Percentiles rank a stretch among this genome's conserved stretches.
Conservation (phyloP, 1,284 basidiomycete genomes). For the Cystobasidium pallidum region DNA sequence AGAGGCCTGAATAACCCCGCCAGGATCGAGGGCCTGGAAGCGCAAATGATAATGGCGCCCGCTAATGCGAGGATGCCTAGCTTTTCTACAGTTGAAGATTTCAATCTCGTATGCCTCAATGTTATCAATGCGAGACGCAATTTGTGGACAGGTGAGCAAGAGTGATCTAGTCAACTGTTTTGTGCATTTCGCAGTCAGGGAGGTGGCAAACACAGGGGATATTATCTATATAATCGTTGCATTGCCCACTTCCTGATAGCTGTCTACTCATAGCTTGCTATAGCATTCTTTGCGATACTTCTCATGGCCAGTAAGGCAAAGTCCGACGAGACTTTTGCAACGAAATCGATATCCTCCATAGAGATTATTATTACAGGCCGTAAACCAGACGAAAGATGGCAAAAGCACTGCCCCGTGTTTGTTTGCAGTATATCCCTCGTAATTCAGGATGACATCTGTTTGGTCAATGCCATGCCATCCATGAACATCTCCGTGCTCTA, state of each 20-base stretch:
- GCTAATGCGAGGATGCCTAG: not conserved
- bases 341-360: too few relatives aligned
- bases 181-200: not conserved
- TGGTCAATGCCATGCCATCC: conserved; percentile 9
- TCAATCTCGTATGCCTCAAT: not conserved
- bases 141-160: not conserved
- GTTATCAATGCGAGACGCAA: not conserved
- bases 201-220: not conserved
- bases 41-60: not conserved
- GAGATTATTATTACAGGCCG: too few relatives aligned
- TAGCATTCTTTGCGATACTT: too few relatives aligned
- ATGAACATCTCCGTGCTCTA: conserved; percentile 16
- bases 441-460: conserved; percentile 8
- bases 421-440: not conserved
- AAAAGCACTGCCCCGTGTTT: not conserved
- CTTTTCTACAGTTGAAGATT: not conserved
- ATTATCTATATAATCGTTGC: not conserved
- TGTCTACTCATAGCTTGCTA: too few relatives aligned
- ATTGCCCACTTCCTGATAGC: not conserved
- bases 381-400: too few relatives aligned
- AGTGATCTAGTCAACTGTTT: not conserved
- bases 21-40: conserved; percentile 5
- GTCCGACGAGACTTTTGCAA: too few relatives aligned
- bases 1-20: not conserved
- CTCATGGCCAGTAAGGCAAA: too few relatives aligned